Conservation (phyloP, 345 rosid species). For the Mallotus nudiflorus region DNA sequence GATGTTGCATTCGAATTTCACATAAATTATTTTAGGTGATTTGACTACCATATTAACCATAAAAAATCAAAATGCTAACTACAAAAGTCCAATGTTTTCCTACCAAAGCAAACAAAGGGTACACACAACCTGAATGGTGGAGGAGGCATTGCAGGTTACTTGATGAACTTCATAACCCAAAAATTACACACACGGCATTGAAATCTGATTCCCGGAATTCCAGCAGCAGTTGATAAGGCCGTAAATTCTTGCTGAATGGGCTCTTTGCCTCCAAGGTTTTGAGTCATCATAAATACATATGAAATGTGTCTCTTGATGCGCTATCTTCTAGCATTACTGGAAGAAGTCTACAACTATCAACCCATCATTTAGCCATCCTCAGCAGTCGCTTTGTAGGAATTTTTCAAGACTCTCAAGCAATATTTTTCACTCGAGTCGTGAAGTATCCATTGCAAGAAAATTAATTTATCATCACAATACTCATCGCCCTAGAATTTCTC, state of each 20-base stretch:
- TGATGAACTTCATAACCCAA: slow-evolving; percentile 4
- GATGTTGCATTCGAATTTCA: no score
- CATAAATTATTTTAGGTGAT: no score
- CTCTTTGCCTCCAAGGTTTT: slow-evolving; percentile 32
- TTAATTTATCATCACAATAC: neutral
- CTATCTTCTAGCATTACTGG: slow-evolving; percentile 15
- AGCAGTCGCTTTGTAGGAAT: slow-evolving; percentile 21
- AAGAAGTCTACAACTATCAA: slow-evolving; percentile 16
- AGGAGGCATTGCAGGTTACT: neutral
- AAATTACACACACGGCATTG: slow-evolving; percentile 3
- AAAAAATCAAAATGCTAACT: no score
- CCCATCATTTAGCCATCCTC: slow-evolving; percentile 13
- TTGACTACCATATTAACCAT: no score
- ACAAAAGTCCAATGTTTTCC: no score
- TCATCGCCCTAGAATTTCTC: neutral
- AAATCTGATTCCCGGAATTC: neutral
- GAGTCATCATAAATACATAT: slow-evolving; percentile 28
- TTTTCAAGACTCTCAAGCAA: slow-evolving; percentile 20
- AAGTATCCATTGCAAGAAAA: slow-evolving; percentile 18
- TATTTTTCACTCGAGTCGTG: slow-evolving; percentile 28
- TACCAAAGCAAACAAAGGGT: no score
- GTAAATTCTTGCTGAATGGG: slow-evolving; percentile 25
- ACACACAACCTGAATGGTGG: no score
- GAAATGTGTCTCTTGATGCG: slow-evolving; percentile 7
- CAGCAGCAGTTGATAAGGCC: neutral